Base-by-base conservation (phyloP, 1,284 basidiomycete species). In the Caloboletus inedulis region DNA sequence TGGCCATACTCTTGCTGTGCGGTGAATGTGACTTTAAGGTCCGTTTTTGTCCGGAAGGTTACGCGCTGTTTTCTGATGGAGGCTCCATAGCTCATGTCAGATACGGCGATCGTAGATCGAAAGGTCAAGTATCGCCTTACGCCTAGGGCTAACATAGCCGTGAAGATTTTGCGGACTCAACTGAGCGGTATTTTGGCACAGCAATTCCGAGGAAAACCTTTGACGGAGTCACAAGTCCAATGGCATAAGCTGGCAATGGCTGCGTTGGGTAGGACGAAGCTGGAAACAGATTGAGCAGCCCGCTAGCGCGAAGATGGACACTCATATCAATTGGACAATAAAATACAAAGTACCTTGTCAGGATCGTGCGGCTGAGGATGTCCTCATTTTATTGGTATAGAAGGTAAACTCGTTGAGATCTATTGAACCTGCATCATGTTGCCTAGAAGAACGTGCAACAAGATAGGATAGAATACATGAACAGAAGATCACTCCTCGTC, bases 1-100 rank as follows among this genome's bases (percentile, higher is more conserved):
- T 91, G 29, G 83, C 91, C 2, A 71, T 99, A 43, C 69, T 93
- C 18, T 74, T 98, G 23, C 74, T 98, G 0, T 98, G 95, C 59
- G 96, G 97, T 2, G 97, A 98, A 60, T 78, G 82, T 13, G 96
- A 99, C 57, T 89, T 91, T 73, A 94, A 90, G 79, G 91, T 91
- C 53, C 47, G 74, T 57, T 49, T 43, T 49, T 53, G 18, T 46
- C 18, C 19, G 18, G 21, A 14, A 3, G 8, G 41, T 43, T 8
- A 27, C 13, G 10, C 25, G 14, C 34, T 23, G 27, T 35, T 64
- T 43, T 10, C 43, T 59, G 45, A 60, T 16, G 36, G 33, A 39
- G 25, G 29, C 4, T 31, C 19, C 10, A 18, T 62, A 96, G 91
- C 74, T 91, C 35, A 74, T 84, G 18, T 84, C 92, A 0, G 78